phyloP scores from a whole-genome alignment of 1,284 basidiomycete genomes.

The Kwoniella shivajii region DNA sequence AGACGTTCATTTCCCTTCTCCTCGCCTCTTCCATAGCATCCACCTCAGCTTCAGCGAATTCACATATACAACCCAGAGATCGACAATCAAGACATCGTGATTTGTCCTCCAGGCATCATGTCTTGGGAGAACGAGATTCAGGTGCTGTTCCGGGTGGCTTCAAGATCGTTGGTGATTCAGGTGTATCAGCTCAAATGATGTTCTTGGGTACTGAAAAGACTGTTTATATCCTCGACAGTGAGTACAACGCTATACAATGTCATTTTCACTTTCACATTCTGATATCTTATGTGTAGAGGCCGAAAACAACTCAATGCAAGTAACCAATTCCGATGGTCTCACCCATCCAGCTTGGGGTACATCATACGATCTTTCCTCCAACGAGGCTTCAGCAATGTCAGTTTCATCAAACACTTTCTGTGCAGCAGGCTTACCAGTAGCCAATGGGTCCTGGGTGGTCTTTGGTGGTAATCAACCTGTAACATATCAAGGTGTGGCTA shows the following conservation, averaged over 20 bases:
- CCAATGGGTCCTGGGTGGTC: conserved; percentile 57
- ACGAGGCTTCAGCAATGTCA: conserved; percentile 62
- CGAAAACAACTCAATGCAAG: conserved; percentile 64
- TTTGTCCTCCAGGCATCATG: conserved; percentile 15
- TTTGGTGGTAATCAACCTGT: conserved; percentile 70
- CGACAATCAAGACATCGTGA: conserved; percentile 25
- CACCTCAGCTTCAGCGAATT: conserved; percentile 10
- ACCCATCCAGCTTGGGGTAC: conserved; percentile 54
- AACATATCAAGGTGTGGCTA: conserved; percentile 64
- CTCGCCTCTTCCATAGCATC: conserved; percentile 12
- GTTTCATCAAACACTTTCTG: conserved; percentile 80
- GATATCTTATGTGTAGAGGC: conserved; percentile 43
- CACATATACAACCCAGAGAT: conserved; percentile 2
- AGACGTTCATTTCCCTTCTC: conserved; percentile 5
- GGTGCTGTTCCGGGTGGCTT: conserved; percentile 38
- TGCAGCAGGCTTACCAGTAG: conserved; percentile 56
- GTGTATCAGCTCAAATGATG: conserved; percentile 55
- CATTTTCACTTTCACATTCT: not conserved
- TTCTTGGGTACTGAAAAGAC: conserved; percentile 54
- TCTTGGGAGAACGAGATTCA: conserved; percentile 5
- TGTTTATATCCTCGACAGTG: conserved; percentile 57
- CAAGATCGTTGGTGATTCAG: conserved; percentile 49
- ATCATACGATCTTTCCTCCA: conserved; percentile 56
- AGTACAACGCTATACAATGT: conserved; percentile 6
- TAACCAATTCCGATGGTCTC: conserved; percentile 53